Evolutionary conservation across 2,329 filamentous ascomycete species (phyloP).

Genomic region (Apiospora koreana): DNA sequence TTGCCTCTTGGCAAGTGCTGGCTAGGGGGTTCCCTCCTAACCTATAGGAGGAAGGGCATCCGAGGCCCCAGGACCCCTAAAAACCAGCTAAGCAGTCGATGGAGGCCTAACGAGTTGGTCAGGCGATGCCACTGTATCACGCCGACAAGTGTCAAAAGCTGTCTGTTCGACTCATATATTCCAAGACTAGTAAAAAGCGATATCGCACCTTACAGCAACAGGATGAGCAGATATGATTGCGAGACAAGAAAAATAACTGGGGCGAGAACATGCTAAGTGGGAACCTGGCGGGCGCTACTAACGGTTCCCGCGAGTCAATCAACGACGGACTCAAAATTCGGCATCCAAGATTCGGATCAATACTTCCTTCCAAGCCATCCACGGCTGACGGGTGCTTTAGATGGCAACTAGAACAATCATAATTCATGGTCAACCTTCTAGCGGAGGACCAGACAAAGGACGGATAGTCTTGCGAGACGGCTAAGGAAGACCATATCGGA

Average conservation of each 20-base stretch:
- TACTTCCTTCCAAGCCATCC: neutral
- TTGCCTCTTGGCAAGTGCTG: neutral
- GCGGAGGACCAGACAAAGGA: neutral
- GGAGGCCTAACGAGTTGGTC: neutral
- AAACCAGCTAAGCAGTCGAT: neutral
- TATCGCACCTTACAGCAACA: neutral
- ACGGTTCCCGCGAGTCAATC: neutral
- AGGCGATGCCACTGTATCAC: neutral
- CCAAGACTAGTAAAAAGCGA: neutral
- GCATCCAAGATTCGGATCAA: neutral
- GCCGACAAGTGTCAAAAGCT: neutral
- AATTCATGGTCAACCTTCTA: neutral
- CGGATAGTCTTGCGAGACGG: neutral
- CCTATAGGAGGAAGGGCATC: neutral
- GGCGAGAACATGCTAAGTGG: neutral
- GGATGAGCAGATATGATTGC: neutral
- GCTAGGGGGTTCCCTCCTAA: neutral
- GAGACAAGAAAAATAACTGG: neutral
- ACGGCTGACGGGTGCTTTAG: neutral
- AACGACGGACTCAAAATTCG: neutral
- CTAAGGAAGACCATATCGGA: neutral
- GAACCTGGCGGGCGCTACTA: neutral
- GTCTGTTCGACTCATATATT: neutral
- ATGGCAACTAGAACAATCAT: neutral
- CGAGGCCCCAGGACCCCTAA: neutral